Base-by-base conservation (phyloP, 176 grass and related monocot species). In the Aegilops tauschii region DNA sequence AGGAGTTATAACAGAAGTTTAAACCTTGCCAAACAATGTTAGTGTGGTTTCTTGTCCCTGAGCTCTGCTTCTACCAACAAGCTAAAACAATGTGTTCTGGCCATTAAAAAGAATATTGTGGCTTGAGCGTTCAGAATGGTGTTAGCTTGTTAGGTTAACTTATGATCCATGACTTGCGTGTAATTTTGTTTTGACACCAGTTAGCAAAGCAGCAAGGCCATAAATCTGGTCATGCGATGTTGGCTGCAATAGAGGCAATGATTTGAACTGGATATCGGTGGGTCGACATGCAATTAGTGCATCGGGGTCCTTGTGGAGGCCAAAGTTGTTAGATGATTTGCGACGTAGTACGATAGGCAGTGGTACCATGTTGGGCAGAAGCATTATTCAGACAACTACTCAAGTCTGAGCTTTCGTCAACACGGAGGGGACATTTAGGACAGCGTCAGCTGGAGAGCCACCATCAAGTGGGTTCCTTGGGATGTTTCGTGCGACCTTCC, bases 401-500 rank as follows among this genome's bases (percentile, higher is more conserved):
- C 44, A 59, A 45, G 35, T 29, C 62, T 54, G 71, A 70, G 21
- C 49, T 50, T 56, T 67, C 66, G 35, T 86, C 47, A 77, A 70
- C 50, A 50, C 45, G 62, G 28, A 52, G 37, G 39, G 44, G 23
- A 69, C 49, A 81, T 47, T 58, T 78, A 79, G 44, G 58, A 82
- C 54, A 80, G 9, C 9, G 37, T 86, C n/a, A 50, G 73, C 36
- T 90, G 39, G 83, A 86, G 50, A 37, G 65, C 3, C 50, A 78
- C 17, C 49, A 54, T 77, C 21, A 45, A 69, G 54, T 77, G 32
- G 70, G 31, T 69, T 21, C 68, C 52, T 39, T 86, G 11, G 35
- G 83, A 82, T 90, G 79, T 16, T 86, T 70, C 71, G 42, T 70
- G 79, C 17, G 50, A 17, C 71, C 79, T 86, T 90, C 70, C 78